A percentile compares a stretch with the other conserved stretches of the same genome.
These are phyloP conservation scores for Plenodomus biglobosus DNA, from an alignment of 2,329 filamentous ascomycete species.

Conservation along the genomic window DNA sequence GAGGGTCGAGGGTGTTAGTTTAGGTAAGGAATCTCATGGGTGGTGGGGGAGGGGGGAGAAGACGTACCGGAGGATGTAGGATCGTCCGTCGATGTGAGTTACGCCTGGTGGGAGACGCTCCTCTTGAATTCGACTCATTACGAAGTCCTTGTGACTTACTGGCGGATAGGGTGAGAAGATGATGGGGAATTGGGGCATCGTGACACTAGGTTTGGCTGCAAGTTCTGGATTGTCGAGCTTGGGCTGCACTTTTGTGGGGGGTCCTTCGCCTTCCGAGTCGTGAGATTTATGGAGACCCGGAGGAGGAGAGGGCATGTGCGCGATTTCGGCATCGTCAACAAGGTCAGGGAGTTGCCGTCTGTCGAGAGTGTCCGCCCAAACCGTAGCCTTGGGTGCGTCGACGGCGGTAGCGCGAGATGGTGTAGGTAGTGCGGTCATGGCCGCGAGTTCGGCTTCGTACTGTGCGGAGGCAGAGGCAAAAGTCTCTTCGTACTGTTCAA, in stretches of 20 bases:
- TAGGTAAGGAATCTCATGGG: neutral
- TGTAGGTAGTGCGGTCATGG: constrained; percentile 24
- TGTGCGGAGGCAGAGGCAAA: constrained; percentile 35
- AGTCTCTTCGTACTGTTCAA: constrained; percentile 42
- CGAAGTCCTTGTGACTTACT: constrained; percentile 40
- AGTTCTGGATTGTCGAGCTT: constrained; percentile 13
- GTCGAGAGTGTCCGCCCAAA: constrained; percentile 25
- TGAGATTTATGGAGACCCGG: constrained; percentile 6
- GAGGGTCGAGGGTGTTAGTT: neutral
- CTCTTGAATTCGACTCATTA: constrained; percentile 42
- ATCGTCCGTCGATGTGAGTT: constrained; percentile 56
- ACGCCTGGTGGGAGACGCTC: constrained; percentile 59
- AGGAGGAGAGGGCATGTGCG: constrained; percentile 12
- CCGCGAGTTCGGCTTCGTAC: constrained; percentile 32
- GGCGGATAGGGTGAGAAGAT: constrained; percentile 37
- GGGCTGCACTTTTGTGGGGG: constrained; percentile 29
- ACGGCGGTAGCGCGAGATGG: constrained; percentile 7
- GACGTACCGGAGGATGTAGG: constrained; percentile 62
- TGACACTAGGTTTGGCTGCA: constrained; percentile 15
- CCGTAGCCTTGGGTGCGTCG: constrained; percentile 16
- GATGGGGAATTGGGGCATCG: constrained; percentile 31
- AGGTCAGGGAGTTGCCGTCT: constrained; percentile 32
- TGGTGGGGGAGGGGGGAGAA: neutral
- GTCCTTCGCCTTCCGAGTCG: constrained; percentile 21
- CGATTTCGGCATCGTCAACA: constrained; percentile 23